These are phyloP conservation scores for Monascus ruber DNA, from an alignment of 2,329 filamentous ascomycete genomes.

Conservation along the genomic window DNA sequence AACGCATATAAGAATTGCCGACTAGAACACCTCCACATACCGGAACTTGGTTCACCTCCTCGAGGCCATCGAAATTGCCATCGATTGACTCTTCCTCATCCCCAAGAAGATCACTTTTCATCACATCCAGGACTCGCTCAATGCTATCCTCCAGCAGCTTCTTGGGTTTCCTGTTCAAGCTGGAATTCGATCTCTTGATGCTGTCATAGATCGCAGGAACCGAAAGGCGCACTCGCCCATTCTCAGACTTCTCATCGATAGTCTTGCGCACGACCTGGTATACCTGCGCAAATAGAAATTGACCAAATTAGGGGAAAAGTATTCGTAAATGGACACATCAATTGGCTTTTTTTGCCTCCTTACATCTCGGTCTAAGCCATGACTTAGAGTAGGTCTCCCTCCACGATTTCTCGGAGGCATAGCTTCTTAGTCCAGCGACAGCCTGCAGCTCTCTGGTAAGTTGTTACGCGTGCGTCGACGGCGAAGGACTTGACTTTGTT, in stretches of 20 bases:
- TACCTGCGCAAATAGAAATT: constrained; percentile 35
- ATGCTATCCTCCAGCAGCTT: constrained; percentile 73
- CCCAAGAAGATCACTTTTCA: constrained; percentile 52
- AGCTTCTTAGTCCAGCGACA: background rate
- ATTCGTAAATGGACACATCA: no score
- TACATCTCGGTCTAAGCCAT: constrained; percentile 54
- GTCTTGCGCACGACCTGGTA: constrained; percentile 71
- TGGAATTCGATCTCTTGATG: constrained; percentile 79
- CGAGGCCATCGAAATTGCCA: constrained; percentile 40
- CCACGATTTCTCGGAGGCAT: constrained; percentile 32
- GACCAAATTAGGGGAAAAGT: constrained; percentile 3
- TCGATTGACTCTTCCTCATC: constrained; percentile 40
- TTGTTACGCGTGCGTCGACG: background rate
- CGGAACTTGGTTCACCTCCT: constrained; percentile 20
- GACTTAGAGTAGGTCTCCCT: constrained; percentile 38
- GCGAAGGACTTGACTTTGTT: background rate
- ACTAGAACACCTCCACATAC: constrained; percentile 11
- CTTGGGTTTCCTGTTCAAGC: constrained; percentile 70
- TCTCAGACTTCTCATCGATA: constrained; percentile 52
- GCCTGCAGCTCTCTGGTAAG: no score
- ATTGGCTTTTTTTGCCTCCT: constrained; percentile 1
- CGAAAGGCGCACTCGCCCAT: constrained; percentile 41
- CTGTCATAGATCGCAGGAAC: constrained; percentile 59
- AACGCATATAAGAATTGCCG: background rate
- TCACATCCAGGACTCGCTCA: constrained; percentile 64